Base-by-base conservation (phyloP, 257 asterid genomes). In the Datura wrightii region DNA sequence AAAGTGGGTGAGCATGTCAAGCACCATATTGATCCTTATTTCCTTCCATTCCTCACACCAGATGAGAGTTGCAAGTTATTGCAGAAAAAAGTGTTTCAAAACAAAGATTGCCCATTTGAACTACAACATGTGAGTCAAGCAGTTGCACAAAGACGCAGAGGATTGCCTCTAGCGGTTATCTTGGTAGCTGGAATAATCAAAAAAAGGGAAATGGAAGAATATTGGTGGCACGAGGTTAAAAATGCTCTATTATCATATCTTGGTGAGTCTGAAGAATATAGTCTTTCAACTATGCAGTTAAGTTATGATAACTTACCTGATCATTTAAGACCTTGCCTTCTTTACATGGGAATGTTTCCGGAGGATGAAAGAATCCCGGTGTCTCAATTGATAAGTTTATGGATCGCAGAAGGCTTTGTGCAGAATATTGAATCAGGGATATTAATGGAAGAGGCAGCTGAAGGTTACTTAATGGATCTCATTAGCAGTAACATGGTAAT, bases 291-390 rank as follows among this genome's bases (percentile, higher is more conserved):
- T 18, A 10, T 82, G 52, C 62, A 53, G 16, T 36, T 82, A 37
- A 82, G 85, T 82, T 82, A 82, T 14, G 60, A 52, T 50, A 18
- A 82, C 48, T 82, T 82, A 58, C 85, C 85, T 3, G 79, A 52
- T 60, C 9, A 24, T 24, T 55, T 82, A 9, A 82, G 14, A 18
- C 70, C 79, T 11, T 82, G 53, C 44, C 71, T 82, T 66, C 85
- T 82, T 42, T 65, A 82, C 48, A 24, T 82, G 63, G 80, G 85
- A 41, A 55, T 31, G 14, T 82, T 82, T 18, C 85, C 65, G 0
- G 79, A 66, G 42, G 85, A 50, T 8, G 34, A 19, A 5, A 50
- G 10, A 13, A 65, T 82, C 46, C n/a, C 53, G 6, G 76, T 62
- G 54, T 53, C 79, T n/a, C 63, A 44, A 82, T 62, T 82, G 79